A percentile compares a stretch with the other conserved stretches of the same genome.
phyloP scores from a whole-genome alignment of 345 rosid genomes.

The Pugionium dolabratum region DNA sequence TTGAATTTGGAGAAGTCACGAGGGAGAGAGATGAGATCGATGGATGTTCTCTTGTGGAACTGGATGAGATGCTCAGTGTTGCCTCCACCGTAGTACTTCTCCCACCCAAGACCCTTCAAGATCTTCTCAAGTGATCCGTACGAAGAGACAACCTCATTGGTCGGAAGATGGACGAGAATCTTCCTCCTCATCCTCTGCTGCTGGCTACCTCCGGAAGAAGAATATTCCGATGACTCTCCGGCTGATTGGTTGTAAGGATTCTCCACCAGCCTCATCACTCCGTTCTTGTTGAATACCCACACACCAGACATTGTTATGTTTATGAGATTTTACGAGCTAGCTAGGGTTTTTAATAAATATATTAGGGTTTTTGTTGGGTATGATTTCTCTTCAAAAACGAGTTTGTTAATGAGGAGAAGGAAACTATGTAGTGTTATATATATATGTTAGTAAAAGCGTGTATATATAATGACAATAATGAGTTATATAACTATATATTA shows the following conservation, averaged over 20 bases:
- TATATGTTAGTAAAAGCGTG: conserved; percentile 24
- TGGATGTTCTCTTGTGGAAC: no score
- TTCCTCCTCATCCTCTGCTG: conserved; percentile 35
- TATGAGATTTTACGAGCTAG: neutral
- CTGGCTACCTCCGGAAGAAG: conserved; percentile 42
- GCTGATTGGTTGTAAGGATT: conserved; percentile 46
- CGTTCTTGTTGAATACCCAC: conserved; percentile 69
- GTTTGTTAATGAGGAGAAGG: conserved; percentile 32
- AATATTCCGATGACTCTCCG: conserved; percentile 38
- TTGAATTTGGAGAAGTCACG: no score
- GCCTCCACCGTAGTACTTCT: no score
- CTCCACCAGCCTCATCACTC: conserved; percentile 69
- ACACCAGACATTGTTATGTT: conserved; percentile 69
- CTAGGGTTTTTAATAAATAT: neutral
- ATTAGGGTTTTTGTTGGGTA: neutral
- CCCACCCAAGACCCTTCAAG: no score
- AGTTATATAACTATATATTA: conserved; percentile 1
- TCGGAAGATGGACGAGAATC: no score
- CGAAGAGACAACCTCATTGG: no score
- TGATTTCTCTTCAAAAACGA: neutral
- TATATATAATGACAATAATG: conserved; percentile 7
- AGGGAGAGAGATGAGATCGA: no score
- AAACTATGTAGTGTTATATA: conserved; percentile 33
- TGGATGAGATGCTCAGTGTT: no score
- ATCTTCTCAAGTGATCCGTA: no score